Base-by-base conservation (phyloP, 805 yeast genomes). In the Suhomyces pyralidae region DNA sequence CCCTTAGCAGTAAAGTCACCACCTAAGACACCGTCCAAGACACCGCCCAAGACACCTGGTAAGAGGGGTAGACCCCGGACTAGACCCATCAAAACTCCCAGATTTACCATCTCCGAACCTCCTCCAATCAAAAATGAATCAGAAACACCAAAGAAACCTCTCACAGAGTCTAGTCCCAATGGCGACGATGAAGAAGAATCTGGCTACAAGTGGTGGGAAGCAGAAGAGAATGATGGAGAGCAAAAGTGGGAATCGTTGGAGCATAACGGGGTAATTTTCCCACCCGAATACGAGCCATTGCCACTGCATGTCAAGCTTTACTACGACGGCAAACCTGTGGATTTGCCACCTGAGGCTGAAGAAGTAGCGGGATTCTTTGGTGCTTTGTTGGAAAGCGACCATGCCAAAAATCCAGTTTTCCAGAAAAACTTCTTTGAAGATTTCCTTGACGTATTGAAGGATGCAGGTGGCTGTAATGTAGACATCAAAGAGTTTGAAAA, bases 321-420 rank as follows among this genome's bases (percentile, higher is more conserved):
- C 53, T 92, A 93, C 62, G 86, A 87, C 59, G 90, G 89, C 0
- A 78, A 81, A 58, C 88, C 94, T 0, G 92, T 92, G 0, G 75
- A 74, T 26, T 75, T 93, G 53, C 93, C 97, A 1, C 71, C 74
- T 0, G 88, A 78, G 51, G 97, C 97, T 2, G 99, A 93, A 70
- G 98, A 93, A 68, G 97, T 93, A 34, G 98, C 97, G 0, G 97
- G 97, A 0, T 93, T 91, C 64, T 93, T 80, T 68, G 98, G 87
- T 8, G 97, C 97, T 5, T 79, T 93, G 82, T 57, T 92, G 44
- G 91, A 89, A 58, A 80, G 91, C 1, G 97, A 93, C 58, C 97
- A 93, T 69, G 94, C 91, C 10, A 80, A 84, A 56, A 93, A 91
- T 63, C 91, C 96, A 0, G 84, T 82, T 0, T 93, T 93, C 68